Evolutionary conservation across 2,329 filamentous ascomycete species (phyloP).

Genomic region (Gaeumannomyces sp.): DNA sequence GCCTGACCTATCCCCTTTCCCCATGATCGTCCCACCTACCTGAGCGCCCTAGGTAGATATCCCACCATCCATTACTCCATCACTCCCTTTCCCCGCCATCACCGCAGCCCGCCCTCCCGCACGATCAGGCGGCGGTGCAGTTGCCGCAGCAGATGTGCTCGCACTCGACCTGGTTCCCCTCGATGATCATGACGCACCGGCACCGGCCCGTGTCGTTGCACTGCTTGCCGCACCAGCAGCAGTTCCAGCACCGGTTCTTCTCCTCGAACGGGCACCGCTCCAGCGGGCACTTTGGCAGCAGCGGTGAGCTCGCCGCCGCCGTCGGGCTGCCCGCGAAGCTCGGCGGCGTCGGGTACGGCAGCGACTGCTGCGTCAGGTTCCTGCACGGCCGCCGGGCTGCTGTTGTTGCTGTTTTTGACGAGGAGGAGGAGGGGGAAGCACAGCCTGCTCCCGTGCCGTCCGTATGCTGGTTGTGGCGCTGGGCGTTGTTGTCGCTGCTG

Average conservation of each 20-base stretch:
- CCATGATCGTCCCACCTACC: too few species aligned
- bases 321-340: slow-evolving; percentile 30
- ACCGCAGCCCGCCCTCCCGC: too few species aligned
- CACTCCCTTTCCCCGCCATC: neutral
- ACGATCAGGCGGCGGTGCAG: slow-evolving; percentile 31
- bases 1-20: neutral
- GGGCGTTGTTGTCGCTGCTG: slow-evolving; percentile 12
- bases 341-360: slow-evolving; percentile 42
- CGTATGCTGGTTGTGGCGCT: slow-evolving; percentile 7
- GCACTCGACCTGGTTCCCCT: slow-evolving; percentile 42
- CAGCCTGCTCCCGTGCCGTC: slow-evolving; percentile 10
- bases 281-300: slow-evolving; percentile 38
- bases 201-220: slow-evolving; percentile 45
- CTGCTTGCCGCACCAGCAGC: slow-evolving; percentile 50
- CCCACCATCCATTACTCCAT: neutral
- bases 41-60: neutral
- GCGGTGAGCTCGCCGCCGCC: slow-evolving; percentile 21
- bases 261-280: slow-evolving; percentile 43
- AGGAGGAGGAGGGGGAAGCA: slow-evolving; percentile 11
- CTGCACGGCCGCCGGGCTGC: slow-evolving; percentile 30
- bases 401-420: neutral
- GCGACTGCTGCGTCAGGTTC: slow-evolving; percentile 34
- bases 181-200: slow-evolving; percentile 46
- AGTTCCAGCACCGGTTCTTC: slow-evolving; percentile 45
- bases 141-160: slow-evolving; percentile 49